Evolutionary conservation across 306 rosid species (phyloP), one percentile per base, ranked within the genome.

Genomic region (Vigna trinervia): DNA sequence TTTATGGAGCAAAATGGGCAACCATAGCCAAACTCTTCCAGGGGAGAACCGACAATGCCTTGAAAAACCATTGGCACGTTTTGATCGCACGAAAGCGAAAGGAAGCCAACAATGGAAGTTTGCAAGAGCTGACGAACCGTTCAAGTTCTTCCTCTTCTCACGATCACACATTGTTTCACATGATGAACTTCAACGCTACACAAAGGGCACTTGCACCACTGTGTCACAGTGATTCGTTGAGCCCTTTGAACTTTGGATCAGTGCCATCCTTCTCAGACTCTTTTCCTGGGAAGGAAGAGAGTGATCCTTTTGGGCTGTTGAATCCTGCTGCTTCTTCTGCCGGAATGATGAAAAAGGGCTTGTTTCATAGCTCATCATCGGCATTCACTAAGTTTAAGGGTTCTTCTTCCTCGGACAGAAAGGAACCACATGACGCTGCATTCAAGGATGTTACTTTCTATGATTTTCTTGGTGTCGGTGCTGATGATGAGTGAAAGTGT

Each of bases 31-130:
- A 90, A 52, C 82, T 87, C 8, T 92, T 92, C 68, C 88, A 91
- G 0, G 95, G 97, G 12, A 76, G 97, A 34, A 92, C 97, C 0
- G 97, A 92, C 34, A 92, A 92, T 32, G 90, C 95, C 5, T 90
- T 92, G 41, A 92, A 92, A 86, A 92, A 92, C 62, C 93, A 88
- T 20, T 92, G 97, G 97, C 97, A 92, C 36, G 93, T 92, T 57
- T 63, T 87, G 5, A 86, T 84, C 88, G 93, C 93, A 12, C 72
- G 97, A 73, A 85, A 85, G 73, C 86, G 85, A 84, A 86, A 87
- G 75, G 90, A 91, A 23, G 83, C 89, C 30, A 89, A 86, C 8
- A 80, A 78, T 61, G 79, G 76, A 83, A 91, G 60, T 34, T 68
- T 73, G 78, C 89, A 83, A 46, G 84, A 23, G 1, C 50, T 45